phyloP scores from a whole-genome alignment of 1,139 yeast genomes.

The Taiozyma sp. region DNA sequence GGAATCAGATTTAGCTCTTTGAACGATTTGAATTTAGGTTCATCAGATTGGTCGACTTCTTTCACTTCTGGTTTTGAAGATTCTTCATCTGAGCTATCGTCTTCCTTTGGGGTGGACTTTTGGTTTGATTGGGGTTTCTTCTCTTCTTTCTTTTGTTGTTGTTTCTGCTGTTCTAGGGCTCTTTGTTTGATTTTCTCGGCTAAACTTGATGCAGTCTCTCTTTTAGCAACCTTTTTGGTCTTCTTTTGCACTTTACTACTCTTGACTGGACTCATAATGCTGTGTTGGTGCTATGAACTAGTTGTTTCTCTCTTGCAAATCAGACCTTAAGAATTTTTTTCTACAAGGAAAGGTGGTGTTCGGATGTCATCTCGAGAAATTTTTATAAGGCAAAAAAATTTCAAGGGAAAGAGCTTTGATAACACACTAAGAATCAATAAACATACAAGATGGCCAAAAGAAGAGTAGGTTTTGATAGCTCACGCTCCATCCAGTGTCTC shows the following conservation, averaged over 20 bases:
- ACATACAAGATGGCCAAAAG: slow-evolving; percentile 37
- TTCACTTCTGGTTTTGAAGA: neutral
- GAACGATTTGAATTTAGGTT: slow-evolving; percentile 29
- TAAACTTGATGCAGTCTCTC: slow-evolving; percentile 24
- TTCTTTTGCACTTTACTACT: slow-evolving; percentile 15
- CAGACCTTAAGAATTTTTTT: neutral
- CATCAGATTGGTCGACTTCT: slow-evolving; percentile 19
- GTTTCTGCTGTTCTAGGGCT: slow-evolving; percentile 35
- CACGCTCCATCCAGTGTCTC: neutral
- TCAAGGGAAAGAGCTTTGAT: neutral
- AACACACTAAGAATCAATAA: neutral
- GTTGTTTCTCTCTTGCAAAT: neutral
- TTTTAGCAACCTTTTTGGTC: slow-evolving; percentile 19
- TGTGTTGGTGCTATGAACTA: neutral
- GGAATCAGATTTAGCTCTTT: slow-evolving; percentile 62
- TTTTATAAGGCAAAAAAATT: slow-evolving; percentile 3
- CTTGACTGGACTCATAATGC: neutral
- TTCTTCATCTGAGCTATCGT: neutral
- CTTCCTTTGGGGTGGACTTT: slow-evolving; percentile 13
- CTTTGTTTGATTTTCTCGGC: slow-evolving; percentile 48
- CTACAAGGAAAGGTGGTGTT: slow-evolving; percentile 10
- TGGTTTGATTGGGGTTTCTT: slow-evolving; percentile 1
- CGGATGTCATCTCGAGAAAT: slow-evolving; percentile 23
- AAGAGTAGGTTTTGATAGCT: slow-evolving; percentile 33
- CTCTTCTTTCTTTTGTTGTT: slow-evolving; percentile 1